phyloP scores from a whole-genome alignment of 345 rosid genomes.

The Bretschneidera sinensis region DNA sequence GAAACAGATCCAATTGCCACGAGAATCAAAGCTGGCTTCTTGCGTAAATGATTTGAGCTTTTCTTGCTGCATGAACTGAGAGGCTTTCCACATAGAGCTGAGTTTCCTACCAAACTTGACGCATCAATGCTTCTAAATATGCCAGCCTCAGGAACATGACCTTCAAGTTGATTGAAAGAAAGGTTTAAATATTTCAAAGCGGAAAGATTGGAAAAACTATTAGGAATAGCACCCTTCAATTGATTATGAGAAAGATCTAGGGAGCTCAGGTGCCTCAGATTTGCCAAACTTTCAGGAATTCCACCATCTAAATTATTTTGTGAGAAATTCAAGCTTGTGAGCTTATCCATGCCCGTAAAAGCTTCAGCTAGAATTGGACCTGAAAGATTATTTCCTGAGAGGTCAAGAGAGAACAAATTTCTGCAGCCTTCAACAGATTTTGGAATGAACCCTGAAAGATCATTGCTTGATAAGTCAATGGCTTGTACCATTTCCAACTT shows the following conservation, averaged over 20 bases:
- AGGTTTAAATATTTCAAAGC: slow-evolving; percentile 56
- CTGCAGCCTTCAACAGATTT: slow-evolving; percentile 49
- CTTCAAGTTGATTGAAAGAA: slow-evolving; percentile 69
- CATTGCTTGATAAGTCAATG: slow-evolving; percentile 73
- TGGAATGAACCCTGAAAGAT: slow-evolving; percentile 65
- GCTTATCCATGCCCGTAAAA: slow-evolving; percentile 34
- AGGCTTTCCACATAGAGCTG: slow-evolving; percentile 59
- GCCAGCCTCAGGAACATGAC: slow-evolving; percentile 63
- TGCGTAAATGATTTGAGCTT: too few relatives aligned
- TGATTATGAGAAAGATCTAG: slow-evolving; percentile 68
- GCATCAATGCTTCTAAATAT: slow-evolving; percentile 45
- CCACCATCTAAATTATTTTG: slow-evolving; percentile 50
- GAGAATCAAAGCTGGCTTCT: slow-evolving; percentile 32
- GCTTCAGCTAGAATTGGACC: slow-evolving; percentile 44
- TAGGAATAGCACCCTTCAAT: slow-evolving; percentile 59
- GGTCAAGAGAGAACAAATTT: slow-evolving; percentile 64
- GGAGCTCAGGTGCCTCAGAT: slow-evolving; percentile 43
- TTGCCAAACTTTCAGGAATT: slow-evolving; percentile 43
- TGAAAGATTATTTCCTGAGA: slow-evolving; percentile 62
- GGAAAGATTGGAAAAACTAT: slow-evolving; percentile 47
- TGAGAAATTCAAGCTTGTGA: slow-evolving; percentile 60
- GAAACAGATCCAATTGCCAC: slow-evolving; percentile 40
- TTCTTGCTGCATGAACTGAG: slow-evolving; percentile 41
- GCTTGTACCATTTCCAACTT: slow-evolving; percentile 58
- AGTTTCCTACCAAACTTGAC: slow-evolving; percentile 55